Evolutionary conservation across 345 rosid genomes (phyloP), one percentile per base, ranked within the genome.

Genomic region (Cardamine occulta): DNA sequence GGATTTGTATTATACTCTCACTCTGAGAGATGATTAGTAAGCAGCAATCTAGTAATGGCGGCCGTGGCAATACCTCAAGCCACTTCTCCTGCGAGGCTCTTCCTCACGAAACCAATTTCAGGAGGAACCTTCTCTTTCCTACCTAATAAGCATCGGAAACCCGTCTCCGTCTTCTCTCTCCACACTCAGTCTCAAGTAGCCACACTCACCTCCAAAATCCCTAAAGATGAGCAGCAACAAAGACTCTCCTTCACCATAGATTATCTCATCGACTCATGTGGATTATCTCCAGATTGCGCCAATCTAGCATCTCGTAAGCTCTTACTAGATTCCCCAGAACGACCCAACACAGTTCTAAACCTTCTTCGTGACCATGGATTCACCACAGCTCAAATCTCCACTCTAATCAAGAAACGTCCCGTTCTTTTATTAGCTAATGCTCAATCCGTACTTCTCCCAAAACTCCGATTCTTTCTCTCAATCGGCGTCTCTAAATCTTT

Each of bases 221-320:
- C 63, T 29, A 51, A 65, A 62, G 59, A 72, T 14, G 66, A 72
- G 11, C 69, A 42, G 26, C 51, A 63, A 26, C 52, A 63, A 42
- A 73, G 40, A 40, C 68, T 58, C 72, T 73, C 82, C 59, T 74
- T 82, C 61, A 75, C 83, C 17, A 68, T 80, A 8, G 5, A 52
- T 62, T 87, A 85, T 49, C 87, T 83, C 0, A 56, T 76, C 63
- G 54, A 77, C 13, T 69, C 86, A 18, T 87, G 90, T 32, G 87
- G 88, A 5, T 35, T 85, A 17, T 71, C 83, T 44, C 77, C 70
- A 12, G 88, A 83, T 39, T 61, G 74, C 19, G 87, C 88, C 40
- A 19, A 17, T 17, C 3, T 66, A 42, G 81, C 69, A 1, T 29
- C 86, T 18, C 49, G 72, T n/a, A 78, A 78, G 65, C 72, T 85